phyloP scores from a whole-genome alignment of 352 stramenopile species.

The Globisporangium carolinianum region DNA sequence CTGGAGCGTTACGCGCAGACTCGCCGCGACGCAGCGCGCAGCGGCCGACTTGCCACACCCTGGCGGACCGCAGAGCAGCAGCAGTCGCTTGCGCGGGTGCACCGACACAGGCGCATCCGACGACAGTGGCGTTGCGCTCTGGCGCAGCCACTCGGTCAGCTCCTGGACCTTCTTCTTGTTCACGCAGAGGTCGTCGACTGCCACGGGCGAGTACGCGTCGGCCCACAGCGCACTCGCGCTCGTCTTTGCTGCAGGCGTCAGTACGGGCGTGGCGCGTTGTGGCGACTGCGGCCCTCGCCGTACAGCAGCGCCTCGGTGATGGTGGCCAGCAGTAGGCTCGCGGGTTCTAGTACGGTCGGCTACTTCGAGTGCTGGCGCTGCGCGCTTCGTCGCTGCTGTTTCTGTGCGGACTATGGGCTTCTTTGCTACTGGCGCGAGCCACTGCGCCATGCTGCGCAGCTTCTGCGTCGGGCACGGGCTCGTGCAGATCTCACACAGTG shows the following conservation, averaged over 20 bases:
- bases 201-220: conserved; percentile 31
- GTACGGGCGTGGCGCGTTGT: conserved; percentile 15
- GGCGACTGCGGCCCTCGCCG: no score
- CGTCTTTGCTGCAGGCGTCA: conserved; percentile 17
- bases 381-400: not conserved
- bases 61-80: conserved; percentile 78
- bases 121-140: not conserved
- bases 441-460: conserved; percentile 32
- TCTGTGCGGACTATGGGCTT: not conserved
- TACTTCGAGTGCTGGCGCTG: not conserved
- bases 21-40: conserved; percentile 44
- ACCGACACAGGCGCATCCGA: not conserved
- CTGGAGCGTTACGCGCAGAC: conserved; percentile 41
- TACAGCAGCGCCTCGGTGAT: conserved; percentile 16
- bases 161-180: conserved; percentile 82
- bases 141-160: conserved; percentile 51
- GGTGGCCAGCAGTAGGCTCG: conserved; percentile 11
- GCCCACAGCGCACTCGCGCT: conserved; percentile 32
- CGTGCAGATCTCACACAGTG: conserved; percentile 35
- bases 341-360: not conserved
- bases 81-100: conserved; percentile 37
- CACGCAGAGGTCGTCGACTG: conserved; percentile 64
- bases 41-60: conserved; percentile 79
- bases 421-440: conserved; percentile 18
- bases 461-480: conserved; percentile 17